A percentile compares a stretch with the other conserved stretches of the same genome.
These are phyloP conservation scores for Exophiala viscosa DNA, from an alignment of 2,329 filamentous ascomycete genomes.

Conservation along the genomic window DNA sequence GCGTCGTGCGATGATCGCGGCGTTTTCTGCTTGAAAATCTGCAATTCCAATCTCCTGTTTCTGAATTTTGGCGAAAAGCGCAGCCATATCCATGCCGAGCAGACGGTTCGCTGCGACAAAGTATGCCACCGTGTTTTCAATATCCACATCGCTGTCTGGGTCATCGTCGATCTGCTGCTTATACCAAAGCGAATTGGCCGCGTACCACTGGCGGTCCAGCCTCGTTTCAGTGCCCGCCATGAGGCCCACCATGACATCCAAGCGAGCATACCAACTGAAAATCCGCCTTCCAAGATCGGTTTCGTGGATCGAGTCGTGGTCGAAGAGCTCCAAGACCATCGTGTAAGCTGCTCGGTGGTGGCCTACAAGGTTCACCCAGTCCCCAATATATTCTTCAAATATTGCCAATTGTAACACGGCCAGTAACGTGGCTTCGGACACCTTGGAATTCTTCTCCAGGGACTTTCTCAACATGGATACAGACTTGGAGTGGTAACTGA, in stretches of 20 bases:
- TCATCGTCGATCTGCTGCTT: slow-evolving; percentile 55
- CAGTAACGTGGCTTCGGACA: slow-evolving; percentile 70
- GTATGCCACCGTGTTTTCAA: slow-evolving; percentile 65
- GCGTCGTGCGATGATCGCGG: slow-evolving; percentile 46
- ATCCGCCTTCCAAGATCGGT: slow-evolving; percentile 69
- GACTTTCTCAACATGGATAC: slow-evolving; percentile 71
- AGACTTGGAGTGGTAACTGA: slow-evolving; percentile 86
- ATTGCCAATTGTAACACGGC: slow-evolving; percentile 89
- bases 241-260: slow-evolving; percentile 79
- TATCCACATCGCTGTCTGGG: slow-evolving; percentile 49
- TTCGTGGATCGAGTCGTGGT: slow-evolving; percentile 68
- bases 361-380: slow-evolving; percentile 89
- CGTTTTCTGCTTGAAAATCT: slow-evolving; percentile 62
- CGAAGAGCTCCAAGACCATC: slow-evolving; percentile 74
- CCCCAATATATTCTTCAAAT: slow-evolving; percentile 92
- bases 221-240: slow-evolving; percentile 74
- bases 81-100: slow-evolving; percentile 74
- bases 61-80: slow-evolving; percentile 67
- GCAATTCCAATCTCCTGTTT: slow-evolving; percentile 57
- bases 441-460: slow-evolving; percentile 66
- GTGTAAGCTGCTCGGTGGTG: slow-evolving; percentile 87
- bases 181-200: slow-evolving; percentile 61
- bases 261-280: slow-evolving; percentile 84
- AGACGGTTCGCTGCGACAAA: slow-evolving; percentile 64
- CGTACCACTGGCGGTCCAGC: slow-evolving; percentile 75